These are phyloP conservation scores for Lipomyces spencermartinsiae DNA, from an alignment of 805 yeast species.

Conservation along the genomic window DNA sequence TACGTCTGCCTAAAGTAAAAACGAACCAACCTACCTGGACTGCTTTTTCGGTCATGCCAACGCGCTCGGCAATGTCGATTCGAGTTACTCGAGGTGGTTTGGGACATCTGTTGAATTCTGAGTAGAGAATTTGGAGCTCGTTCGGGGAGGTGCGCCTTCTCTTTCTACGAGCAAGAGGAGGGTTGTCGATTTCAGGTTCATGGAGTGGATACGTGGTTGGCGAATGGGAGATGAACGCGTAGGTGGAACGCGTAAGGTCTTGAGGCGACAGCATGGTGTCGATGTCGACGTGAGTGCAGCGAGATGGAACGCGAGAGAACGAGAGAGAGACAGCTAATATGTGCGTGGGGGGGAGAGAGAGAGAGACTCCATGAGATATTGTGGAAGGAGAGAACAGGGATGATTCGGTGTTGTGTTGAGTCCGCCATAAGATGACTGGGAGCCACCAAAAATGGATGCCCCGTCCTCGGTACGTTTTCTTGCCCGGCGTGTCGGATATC, in stretches of 20 bases:
- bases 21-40: slow-evolving; percentile 60
- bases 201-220: slow-evolving; percentile 84
- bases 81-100: slow-evolving; percentile 84
- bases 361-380: neutral
- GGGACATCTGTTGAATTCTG: slow-evolving; percentile 74
- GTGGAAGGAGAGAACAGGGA: neutral
- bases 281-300: neutral
- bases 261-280: slow-evolving; percentile 21
- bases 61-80: slow-evolving; percentile 75
- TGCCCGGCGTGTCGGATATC: neutral
- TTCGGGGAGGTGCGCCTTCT: slow-evolving; percentile 93
- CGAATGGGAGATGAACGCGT: slow-evolving; percentile 91
- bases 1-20: too few species aligned
- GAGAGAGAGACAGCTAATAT: neutral
- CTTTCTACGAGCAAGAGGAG: slow-evolving; percentile 91
- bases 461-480: neutral
- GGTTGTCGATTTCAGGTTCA: slow-evolving; percentile 85
- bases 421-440: neutral
- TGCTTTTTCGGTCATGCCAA: slow-evolving; percentile 95
- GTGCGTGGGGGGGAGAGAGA: neutral
- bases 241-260: slow-evolving; percentile 26
- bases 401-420: neutral
- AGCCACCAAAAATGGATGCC: neutral
- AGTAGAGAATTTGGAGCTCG: slow-evolving; percentile 80
- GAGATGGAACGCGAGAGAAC: slow-evolving; percentile 3